These are phyloP conservation scores for Aspergillus pseudoterreus DNA, from an alignment of 2,329 filamentous ascomycete species.

Conservation along the genomic window DNA sequence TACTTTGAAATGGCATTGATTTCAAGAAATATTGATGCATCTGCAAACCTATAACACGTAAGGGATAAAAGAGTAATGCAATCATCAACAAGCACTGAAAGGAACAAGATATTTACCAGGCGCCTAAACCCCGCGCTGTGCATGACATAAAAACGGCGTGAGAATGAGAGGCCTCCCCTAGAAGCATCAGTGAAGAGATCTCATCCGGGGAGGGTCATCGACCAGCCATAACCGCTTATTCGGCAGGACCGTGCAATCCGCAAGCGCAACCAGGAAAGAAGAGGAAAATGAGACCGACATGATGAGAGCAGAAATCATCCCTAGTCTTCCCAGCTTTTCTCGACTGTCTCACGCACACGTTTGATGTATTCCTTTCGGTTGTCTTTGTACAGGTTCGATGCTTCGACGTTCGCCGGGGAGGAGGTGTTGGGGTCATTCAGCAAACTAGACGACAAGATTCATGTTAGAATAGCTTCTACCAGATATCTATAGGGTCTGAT, in stretches of 20 bases:
- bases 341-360: slow-evolving; percentile 89
- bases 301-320: not conserved
- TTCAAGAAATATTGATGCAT: not conserved
- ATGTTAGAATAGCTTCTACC: not conserved
- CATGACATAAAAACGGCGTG: slow-evolving; percentile 28
- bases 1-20: no score
- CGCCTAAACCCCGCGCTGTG: slow-evolving; percentile 44
- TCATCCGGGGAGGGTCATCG: not conserved
- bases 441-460: slow-evolving; percentile 54
- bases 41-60: not conserved
- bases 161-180: slow-evolving; percentile 5
- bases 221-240: no score
- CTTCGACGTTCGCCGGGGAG: slow-evolving; percentile 95
- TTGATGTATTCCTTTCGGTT: slow-evolving; percentile 96
- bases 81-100: slow-evolving; percentile 19
- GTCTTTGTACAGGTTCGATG: slow-evolving; percentile 97
- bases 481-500: slow-evolving; percentile 3
- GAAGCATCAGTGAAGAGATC: slow-evolving; percentile 13
- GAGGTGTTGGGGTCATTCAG: slow-evolving; percentile 99
- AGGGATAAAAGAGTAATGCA: slow-evolving; percentile 14
- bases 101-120: slow-evolving; percentile 26
- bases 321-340: slow-evolving; percentile 98
- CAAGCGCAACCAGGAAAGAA: not conserved
- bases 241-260: no score
- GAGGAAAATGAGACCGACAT: not conserved